A percentile compares a stretch with the other conserved stretches of the same genome.
phyloP scores from a whole-genome alignment of 1,284 basidiomycete species.

The Spongispora temasekensis region DNA sequence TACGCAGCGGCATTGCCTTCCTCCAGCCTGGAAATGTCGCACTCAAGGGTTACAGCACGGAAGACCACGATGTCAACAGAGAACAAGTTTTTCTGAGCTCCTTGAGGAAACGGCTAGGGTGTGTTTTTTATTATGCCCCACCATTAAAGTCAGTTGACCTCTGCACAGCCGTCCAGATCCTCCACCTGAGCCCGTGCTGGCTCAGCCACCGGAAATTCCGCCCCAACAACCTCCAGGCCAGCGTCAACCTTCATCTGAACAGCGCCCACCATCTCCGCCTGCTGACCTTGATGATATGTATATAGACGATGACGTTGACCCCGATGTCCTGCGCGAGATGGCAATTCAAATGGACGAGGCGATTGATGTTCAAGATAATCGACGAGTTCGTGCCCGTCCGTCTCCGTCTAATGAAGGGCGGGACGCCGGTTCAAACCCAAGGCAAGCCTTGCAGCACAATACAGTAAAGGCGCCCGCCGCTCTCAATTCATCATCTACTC shows the following conservation, averaged over 20 bases:
- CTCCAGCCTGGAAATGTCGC: conserved; percentile 64
- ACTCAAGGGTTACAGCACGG: conserved; percentile 57
- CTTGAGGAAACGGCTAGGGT: conserved; percentile 65
- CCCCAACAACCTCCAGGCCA: conserved; percentile 11
- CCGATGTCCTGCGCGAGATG: conserved; percentile 32
- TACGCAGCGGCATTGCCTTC: conserved; percentile 66
- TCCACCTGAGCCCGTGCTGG: conserved; percentile 9
- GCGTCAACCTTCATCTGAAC: conserved; percentile 8
- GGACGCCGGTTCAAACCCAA: background rate
- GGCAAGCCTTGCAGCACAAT: background rate
- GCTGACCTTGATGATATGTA: conserved; percentile 26
- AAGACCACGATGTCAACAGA: conserved; percentile 57
- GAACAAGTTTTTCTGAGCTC: conserved; percentile 55
- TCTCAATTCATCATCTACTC: background rate
- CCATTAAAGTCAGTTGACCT: background rate
- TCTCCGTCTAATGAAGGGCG: conserved; percentile 3
- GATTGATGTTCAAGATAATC: conserved; percentile 6
- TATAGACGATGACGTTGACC: conserved; percentile 30
- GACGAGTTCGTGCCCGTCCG: background rate
- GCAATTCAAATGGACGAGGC: conserved; percentile 20
- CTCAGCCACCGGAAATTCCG: conserved; percentile 9
- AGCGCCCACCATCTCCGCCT: conserved; percentile 11
- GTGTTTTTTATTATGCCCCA: conserved; percentile 20
- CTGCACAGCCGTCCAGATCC: conserved; percentile 30
- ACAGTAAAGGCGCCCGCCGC: conserved; percentile 16